Percentiles rank a stretch among this genome's conserved stretches.
Conservation (phyloP, 805 yeast genomes). For the Candida piceae region DNA sequence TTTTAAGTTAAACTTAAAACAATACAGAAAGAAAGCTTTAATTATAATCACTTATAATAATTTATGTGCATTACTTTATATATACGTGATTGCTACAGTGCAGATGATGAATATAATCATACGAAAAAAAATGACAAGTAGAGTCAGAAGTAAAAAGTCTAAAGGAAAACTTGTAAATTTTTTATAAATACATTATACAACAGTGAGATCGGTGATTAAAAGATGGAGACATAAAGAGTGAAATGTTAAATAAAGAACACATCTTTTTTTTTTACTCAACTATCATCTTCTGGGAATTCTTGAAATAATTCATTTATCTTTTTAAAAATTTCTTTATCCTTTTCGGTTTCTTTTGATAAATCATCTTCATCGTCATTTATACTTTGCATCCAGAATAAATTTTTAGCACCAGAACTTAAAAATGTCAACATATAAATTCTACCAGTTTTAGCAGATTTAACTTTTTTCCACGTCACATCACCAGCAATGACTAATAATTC, state of each 20-base stretch:
- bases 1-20: no score
- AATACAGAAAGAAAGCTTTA: no score
- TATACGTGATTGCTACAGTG: no score
- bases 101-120: no score
- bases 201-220: no score
- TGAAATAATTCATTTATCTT: slow-evolving; percentile 46
- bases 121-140: no score
- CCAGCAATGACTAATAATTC: slow-evolving; percentile 78
- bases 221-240: no score
- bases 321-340: slow-evolving; percentile 47
- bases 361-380: slow-evolving; percentile 59
- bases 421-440: slow-evolving; percentile 49
- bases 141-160: no score
- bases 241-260: not conserved
- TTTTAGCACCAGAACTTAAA: slow-evolving; percentile 35
- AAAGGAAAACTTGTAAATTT: no score
- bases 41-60: no score
- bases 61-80: no score
- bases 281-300: slow-evolving; percentile 25
- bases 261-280: not conserved
- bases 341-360: slow-evolving; percentile 48
- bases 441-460: slow-evolving; percentile 67
- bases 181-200: no score
- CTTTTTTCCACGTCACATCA: slow-evolving; percentile 73
- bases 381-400: slow-evolving; percentile 74